A percentile compares a stretch with the other conserved stretches of the same genome.
These are phyloP conservation scores for Taphrina sp. DNA, from an alignment of 1,139 yeast species.

Conservation along the genomic window DNA sequence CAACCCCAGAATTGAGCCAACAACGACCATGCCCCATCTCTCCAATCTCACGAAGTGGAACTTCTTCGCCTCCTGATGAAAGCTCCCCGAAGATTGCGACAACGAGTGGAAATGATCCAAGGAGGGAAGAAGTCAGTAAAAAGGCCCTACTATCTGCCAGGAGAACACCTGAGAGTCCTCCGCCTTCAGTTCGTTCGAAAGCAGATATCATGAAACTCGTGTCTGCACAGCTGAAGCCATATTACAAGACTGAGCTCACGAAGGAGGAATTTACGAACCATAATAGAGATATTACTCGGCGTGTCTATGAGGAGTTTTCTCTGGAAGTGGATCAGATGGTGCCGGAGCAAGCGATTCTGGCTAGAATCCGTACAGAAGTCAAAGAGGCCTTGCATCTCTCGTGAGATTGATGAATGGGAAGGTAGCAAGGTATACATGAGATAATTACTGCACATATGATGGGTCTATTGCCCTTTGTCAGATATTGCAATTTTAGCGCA, in stretches of 20 bases:
- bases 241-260: conserved; percentile 9
- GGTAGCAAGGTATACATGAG: neutral
- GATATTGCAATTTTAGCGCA: too few species aligned
- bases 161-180: neutral
- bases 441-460: neutral
- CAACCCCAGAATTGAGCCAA: neutral
- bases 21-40: neutral
- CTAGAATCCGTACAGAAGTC: too few species aligned
- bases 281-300: conserved; percentile 20
- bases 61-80: neutral
- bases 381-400: neutral
- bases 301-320: conserved; percentile 6
- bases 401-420: neutral
- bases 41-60: neutral
- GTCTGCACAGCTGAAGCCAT: conserved; percentile 11
- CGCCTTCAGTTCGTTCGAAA: neutral
- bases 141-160: neutral
- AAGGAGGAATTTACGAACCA: conserved; percentile 25
- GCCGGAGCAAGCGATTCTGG: conserved; percentile 10
- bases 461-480: too few species aligned
- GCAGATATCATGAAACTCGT: conserved; percentile 5
- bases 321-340: neutral
- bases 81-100: neutral
- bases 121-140: neutral
- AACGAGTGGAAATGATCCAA: neutral